phyloP scores from a whole-genome alignment of 352 stramenopile genomes.

The Globisporangium megalacanthum region DNA sequence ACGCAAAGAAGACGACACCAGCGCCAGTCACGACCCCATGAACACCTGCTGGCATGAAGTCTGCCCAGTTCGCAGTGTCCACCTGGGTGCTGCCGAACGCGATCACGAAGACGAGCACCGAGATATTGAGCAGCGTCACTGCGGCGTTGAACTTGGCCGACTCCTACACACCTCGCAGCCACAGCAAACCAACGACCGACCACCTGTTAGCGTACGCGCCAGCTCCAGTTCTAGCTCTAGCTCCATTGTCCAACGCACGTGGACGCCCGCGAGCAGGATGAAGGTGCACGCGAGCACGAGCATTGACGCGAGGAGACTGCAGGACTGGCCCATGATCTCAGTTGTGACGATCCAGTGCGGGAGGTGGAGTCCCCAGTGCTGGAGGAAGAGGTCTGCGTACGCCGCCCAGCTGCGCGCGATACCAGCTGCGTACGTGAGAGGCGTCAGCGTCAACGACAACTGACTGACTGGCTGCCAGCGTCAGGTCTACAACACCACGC shows the following conservation, averaged over 20 bases:
- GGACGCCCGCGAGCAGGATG: constrained; percentile 78
- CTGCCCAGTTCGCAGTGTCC: constrained; percentile 67
- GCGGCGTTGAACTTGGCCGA: constrained; percentile 90
- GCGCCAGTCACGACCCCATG: constrained; percentile 86
- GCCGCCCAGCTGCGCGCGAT: constrained; percentile 89
- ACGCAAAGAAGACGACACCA: constrained; percentile 90
- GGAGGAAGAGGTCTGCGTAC: constrained; percentile 78
- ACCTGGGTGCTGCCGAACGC: constrained; percentile 71
- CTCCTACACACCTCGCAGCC: constrained; percentile 42
- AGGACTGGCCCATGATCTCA: constrained; percentile 51
- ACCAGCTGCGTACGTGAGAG: constrained; percentile 36
- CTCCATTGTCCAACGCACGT: constrained; percentile 33
- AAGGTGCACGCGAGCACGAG: constrained; percentile 82
- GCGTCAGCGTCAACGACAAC: neutral
- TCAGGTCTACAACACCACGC: constrained; percentile 1
- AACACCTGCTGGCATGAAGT: constrained; percentile 83
- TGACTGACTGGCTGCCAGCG: neutral
- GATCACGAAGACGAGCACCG: constrained; percentile 89
- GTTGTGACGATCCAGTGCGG: constrained; percentile 58
- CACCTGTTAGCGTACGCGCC: neutral
- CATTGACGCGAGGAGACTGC: constrained; percentile 70
- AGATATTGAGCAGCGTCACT: constrained; percentile 87
- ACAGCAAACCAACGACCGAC: no score
- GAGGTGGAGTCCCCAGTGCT: constrained; percentile 62
- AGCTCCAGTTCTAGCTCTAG: neutral